Evolutionary conservation across 495 filamentous ascomycete genomes (phyloP), one percentile per base, ranked within the genome.

Genomic region (Stereocaulon alpinum): DNA sequence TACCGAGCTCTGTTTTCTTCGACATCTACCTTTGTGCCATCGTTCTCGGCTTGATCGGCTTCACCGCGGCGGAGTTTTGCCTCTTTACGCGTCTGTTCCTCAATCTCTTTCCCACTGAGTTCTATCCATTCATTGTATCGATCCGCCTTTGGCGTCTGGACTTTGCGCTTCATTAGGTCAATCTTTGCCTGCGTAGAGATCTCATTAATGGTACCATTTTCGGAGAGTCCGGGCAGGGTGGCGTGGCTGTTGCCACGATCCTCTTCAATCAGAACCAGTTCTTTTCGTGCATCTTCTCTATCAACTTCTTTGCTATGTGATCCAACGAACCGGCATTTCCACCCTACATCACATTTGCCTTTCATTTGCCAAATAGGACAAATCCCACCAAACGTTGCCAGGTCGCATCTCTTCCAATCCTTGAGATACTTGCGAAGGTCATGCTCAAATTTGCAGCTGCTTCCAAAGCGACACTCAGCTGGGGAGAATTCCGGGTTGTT

Each of bases 291-390:
- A 69, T 93, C 90, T 49, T 81, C 81, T 6, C 73, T 80, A 53
- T 85, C 80, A 29, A 86, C 69, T 71, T 95, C 89, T 53, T 82
- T 76, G 61, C 85, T 87, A 69, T 98, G 93, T 41, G 86, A 89
- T 53, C 76, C 77, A 17, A 88, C 85, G 66, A 95, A 90, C 14
- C 92, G 87, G 69, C 93, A 98, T 66, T 87, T 94, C 91, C 91
- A 98, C 2, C 93, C 93, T 17, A 83, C 79, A 54, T 74, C 72
- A 65, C 93, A 98, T 63, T 75, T 81, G 37, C 93, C 94, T 29
- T 80, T 76, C 10, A 74, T 78, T 64, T 90, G 84, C 73, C 79
- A 95, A 15, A 91, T 78, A 0, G 91, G 91, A 68, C 93, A 98
- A 24, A 84, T 70, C 0, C 88, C 86, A 55, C 74, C 74, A 61